Conservation (phyloP, 2,329 filamentous ascomycete species). For the Didymella pinodella region DNA sequence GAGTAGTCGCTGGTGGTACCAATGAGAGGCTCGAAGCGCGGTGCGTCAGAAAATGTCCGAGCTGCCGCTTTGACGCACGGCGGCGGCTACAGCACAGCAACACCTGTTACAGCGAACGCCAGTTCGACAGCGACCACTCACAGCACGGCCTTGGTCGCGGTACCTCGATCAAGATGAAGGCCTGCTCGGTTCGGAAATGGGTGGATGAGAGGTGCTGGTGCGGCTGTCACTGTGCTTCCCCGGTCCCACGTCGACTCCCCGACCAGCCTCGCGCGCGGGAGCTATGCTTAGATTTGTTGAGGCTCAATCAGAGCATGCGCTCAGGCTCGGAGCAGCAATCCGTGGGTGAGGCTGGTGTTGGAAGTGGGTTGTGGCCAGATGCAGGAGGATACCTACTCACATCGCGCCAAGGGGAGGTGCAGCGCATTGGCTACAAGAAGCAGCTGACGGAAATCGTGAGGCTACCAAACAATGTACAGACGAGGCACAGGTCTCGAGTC, state of each 20-base stretch:
- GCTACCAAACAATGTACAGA: background rate
- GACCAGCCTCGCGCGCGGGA: conserved; percentile 51
- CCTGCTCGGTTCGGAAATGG: conserved; percentile 33
- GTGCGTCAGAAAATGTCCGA: conserved; percentile 48
- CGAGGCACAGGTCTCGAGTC: conserved; percentile 13
- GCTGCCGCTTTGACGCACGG: conserved; percentile 42
- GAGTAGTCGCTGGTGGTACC: conserved; percentile 50
- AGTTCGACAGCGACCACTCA: conserved; percentile 44
- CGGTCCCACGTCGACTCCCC: conserved; percentile 42
- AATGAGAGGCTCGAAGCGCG: conserved; percentile 43
- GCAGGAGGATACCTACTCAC: background rate
- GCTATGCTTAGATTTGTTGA: conserved; percentile 48
- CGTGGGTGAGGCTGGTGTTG: conserved; percentile 34
- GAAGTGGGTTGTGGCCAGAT: conserved; percentile 22
- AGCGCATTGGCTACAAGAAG: background rate
- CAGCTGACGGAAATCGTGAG: background rate
- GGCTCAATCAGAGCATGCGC: conserved; percentile 43
- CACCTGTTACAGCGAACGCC: conserved; percentile 29
- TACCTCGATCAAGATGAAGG: conserved; percentile 32
- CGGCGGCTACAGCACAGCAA: conserved; percentile 47
- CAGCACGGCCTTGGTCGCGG: conserved; percentile 21
- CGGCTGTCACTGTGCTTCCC: conserved; percentile 44
- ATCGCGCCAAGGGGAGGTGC: background rate
- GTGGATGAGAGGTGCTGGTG: conserved; percentile 40
- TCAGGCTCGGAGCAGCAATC: conserved; percentile 18